Conservation (phyloP, 1,284 basidiomycete species). For the Pascua guehoae region DNA sequence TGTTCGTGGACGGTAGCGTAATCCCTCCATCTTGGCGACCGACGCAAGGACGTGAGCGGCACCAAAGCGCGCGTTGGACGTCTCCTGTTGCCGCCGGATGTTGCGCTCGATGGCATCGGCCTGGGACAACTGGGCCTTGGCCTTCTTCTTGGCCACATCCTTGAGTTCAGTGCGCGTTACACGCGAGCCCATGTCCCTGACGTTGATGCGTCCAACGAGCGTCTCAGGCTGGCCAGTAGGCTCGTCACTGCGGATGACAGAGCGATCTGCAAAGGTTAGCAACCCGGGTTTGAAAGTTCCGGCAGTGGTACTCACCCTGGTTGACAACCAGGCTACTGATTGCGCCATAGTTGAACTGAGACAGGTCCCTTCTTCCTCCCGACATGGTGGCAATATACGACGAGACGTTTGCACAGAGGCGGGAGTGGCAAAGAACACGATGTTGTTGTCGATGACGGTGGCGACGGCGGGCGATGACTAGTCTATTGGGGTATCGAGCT, state of each 20-base stretch:
- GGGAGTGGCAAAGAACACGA: background rate
- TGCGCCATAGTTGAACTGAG: conserved; percentile 84
- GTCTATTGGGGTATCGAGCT: too few species aligned
- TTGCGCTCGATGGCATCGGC: conserved; percentile 51
- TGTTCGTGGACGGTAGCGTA: conserved; percentile 88
- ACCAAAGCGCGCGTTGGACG: conserved; percentile 37
- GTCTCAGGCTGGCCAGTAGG: conserved; percentile 94
- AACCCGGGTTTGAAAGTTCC: too few species aligned
- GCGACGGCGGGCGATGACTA: too few species aligned
- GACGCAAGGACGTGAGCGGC: conserved; percentile 84
- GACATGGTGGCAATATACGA: conserved; percentile 35
- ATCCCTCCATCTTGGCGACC: conserved; percentile 86
- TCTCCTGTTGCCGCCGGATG: conserved; percentile 44
- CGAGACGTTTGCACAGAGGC: too few species aligned
- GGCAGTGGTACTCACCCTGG: conserved; percentile 52
- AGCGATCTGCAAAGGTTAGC: conserved; percentile 36
- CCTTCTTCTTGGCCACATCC: conserved; percentile 94
- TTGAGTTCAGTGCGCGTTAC: conserved; percentile 79
- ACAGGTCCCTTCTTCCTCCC: conserved; percentile 59
- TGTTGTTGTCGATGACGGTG: background rate
- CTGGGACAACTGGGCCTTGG: conserved; percentile 61
- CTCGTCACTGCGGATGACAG: conserved; percentile 74
- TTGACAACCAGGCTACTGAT: conserved; percentile 83
- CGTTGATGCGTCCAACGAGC: conserved; percentile 84
- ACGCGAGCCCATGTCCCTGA: conserved; percentile 89